These are phyloP conservation scores for Arthrobotrys iridis DNA, from an alignment of 2,329 filamentous ascomycete species.

Conservation along the genomic window DNA sequence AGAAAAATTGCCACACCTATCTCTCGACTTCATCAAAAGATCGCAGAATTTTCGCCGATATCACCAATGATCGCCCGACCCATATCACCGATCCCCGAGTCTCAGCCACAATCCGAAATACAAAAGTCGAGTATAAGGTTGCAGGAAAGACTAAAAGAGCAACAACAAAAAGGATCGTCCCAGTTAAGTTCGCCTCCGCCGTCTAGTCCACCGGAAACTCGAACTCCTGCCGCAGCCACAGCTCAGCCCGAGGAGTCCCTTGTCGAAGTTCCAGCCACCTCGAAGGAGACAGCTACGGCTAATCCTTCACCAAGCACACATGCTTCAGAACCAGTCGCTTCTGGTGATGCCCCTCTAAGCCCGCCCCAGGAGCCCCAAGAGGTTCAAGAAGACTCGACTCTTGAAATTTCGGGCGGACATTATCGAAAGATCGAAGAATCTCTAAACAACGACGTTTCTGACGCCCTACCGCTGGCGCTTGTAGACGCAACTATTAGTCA, in stretches of 20 bases:
- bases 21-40: conserved; percentile 40
- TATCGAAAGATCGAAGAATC: conserved; percentile 44
- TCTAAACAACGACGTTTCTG: conserved; percentile 6
- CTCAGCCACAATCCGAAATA: conserved; percentile 13
- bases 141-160: conserved; percentile 39
- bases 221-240: neutral
- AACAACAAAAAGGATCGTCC: conserved; percentile 40
- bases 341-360: conserved; percentile 29
- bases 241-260: conserved; percentile 10
- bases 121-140: conserved; percentile 23
- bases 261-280: conserved; percentile 39
- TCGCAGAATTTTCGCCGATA: conserved; percentile 44
- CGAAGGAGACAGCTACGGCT: neutral
- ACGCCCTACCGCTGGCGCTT: conserved; percentile 24
- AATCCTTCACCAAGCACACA: neutral
- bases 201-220: conserved; percentile 33
- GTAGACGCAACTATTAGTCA: conserved; percentile 21
- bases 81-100: conserved; percentile 41
- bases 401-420: conserved; percentile 35
- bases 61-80: conserved; percentile 25
- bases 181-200: conserved; percentile 48
- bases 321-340: neutral
- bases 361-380: conserved; percentile 33
- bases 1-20: conserved; percentile 49
- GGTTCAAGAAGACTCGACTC: conserved; percentile 35